A percentile compares a stretch with the other conserved stretches of the same genome.
Conservation (phyloP, 495 filamentous ascomycete species). For the Penicillium bialowiezense region DNA sequence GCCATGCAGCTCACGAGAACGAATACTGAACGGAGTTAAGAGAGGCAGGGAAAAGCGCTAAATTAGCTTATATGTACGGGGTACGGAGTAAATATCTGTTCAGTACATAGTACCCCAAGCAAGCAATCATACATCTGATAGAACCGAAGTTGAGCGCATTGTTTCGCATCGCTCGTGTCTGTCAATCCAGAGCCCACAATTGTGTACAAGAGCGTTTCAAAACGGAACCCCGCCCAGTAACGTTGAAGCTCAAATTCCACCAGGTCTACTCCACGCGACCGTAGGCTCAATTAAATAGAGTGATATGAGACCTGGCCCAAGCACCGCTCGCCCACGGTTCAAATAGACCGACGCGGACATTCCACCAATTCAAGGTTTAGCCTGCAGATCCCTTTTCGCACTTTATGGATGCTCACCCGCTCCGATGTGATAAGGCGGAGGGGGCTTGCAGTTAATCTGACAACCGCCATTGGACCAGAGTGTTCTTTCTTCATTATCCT, state of each 20-base stretch:
- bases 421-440: constrained; percentile 24
- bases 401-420: constrained; percentile 3
- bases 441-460: constrained; percentile 20
- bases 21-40: not conserved
- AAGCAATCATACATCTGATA: not conserved
- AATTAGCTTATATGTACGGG: not conserved
- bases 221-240: too few relatives aligned
- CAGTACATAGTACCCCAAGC: too few relatives aligned
- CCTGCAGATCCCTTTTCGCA: constrained; percentile 18
- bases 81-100: too few relatives aligned
- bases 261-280: not conserved
- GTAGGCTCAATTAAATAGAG: constrained; percentile 1
- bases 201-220: too few relatives aligned
- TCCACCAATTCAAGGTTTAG: constrained; percentile 15
- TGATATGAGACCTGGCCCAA: constrained; percentile 2
- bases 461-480: constrained; percentile 11
- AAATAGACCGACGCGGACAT: constrained; percentile 11
- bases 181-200: too few relatives aligned
- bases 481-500: not conserved
- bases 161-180: too few relatives aligned
- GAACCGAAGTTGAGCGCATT: not conserved
- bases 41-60: not conserved
- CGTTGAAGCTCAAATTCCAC: too few relatives aligned
- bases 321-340: constrained; percentile 13
- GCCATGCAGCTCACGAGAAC: constrained; percentile 4